Evolutionary conservation across 208 protist species (phyloP), one percentile per base, ranked within the genome.

Genomic region (Leishmania guyanensis): DNA sequence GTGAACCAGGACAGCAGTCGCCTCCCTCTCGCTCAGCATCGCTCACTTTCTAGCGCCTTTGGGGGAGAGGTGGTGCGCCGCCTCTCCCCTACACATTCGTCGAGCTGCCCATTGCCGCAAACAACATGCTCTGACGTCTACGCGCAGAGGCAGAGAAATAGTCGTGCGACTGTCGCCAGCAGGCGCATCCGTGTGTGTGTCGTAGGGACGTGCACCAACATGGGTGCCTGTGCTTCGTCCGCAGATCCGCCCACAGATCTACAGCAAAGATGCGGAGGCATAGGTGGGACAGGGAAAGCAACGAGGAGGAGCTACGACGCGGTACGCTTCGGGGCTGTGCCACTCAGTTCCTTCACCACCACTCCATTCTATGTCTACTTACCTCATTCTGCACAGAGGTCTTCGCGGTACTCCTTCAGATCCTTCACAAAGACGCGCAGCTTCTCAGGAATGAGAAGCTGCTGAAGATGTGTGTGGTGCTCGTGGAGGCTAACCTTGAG

Each of bases 381-480:
- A 43, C 4, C 0, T 66, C 68, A 64, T 20, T 75, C 78, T 22
- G 70, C 77, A 29, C 81, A 78, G 36, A 79, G 77, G 79, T 88
- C 85, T 53, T 83, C 70, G 60, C 86, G 86, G 73, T 89, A 84
- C 6, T 77, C 69, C 10, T 78, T 69, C 65, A 86, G 74, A 22
- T 84, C 56, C 46, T 70, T 73, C 14, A 89, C 36, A 46, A 89
- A 89, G 20, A 62, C 22, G 14, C 77, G 53, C 43, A 86, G 78
- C 77, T 84, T 82, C 43, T 81, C 75, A 46, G 79, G 77, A 14
- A 68, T 73, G 69, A 88, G 75, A 9, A 92, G 74, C 79, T 82
- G 79, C 48, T 79, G 65, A 62, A 90, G 79, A 64, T 85, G 84
- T 6, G 84, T 86, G 48, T 88, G 78, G 71, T 92, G 89, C 78